A percentile compares a stretch with the other conserved stretches of the same genome.
Evolutionary conservation across 139 green algal species (phyloP).

Genomic region (Deuterostichococcus epilithicus): DNA sequence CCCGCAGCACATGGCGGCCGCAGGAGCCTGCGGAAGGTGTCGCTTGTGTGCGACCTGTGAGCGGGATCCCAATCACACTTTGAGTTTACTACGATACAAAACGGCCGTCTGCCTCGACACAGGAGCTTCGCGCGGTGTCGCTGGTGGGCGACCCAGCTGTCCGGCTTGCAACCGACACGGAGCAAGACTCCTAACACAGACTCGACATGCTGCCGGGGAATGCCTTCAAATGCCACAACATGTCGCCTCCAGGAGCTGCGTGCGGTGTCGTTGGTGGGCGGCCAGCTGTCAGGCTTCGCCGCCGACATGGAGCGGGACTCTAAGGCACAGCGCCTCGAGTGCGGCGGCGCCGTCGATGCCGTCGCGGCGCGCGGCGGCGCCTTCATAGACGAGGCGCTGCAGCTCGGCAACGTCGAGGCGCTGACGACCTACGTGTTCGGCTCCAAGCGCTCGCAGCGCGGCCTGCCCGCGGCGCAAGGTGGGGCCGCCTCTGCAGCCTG

Average conservation of each 20-base stretch:
- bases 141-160: too few relatives aligned
- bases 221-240: too few relatives aligned
- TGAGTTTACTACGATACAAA: too few relatives aligned
- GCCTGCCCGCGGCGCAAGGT: constrained; percentile 8
- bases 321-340: constrained; percentile 44
- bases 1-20: too few relatives aligned
- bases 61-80: too few relatives aligned
- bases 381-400: constrained; percentile 65
- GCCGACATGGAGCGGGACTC: constrained; percentile 76
- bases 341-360: constrained; percentile 19
- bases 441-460: not conserved
- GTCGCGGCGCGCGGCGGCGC: constrained; percentile 26
- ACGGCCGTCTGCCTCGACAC: too few relatives aligned
- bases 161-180: too few relatives aligned
- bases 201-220: too few relatives aligned
- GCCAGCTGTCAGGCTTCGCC: constrained; percentile 68
- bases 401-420: constrained; percentile 67
- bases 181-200: too few relatives aligned
- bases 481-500: not conserved
- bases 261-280: constrained; percentile 48
- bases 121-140: too few relatives aligned
- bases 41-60: too few relatives aligned
- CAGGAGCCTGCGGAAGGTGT: too few relatives aligned
- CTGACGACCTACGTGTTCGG: constrained; percentile 63
- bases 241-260: constrained; percentile 29